Conservation (phyloP, 306 rosid species). For the Corylus avellana region DNA sequence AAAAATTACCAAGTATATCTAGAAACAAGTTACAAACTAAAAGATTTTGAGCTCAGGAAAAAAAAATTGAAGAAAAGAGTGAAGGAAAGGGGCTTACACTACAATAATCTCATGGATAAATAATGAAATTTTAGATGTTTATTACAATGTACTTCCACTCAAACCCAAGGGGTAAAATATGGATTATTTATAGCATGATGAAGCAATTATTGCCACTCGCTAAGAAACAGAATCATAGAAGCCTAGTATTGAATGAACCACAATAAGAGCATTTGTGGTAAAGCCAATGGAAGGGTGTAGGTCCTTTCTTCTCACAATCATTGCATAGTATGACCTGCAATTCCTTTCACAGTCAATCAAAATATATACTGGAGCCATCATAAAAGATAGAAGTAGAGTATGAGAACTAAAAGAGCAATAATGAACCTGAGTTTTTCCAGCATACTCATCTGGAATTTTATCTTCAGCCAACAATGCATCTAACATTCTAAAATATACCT, state of each 20-base stretch:
- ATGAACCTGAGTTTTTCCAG: slow-evolving; percentile 71
- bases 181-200: slow-evolving; percentile 7
- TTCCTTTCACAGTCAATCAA: slow-evolving; percentile 23
- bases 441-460: slow-evolving; percentile 60
- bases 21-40: background rate
- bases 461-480: slow-evolving; percentile 83
- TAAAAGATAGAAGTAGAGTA: background rate
- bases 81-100: background rate
- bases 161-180: slow-evolving; percentile 19
- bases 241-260: slow-evolving; percentile 87
- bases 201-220: slow-evolving; percentile 27
- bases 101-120: background rate
- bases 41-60: background rate
- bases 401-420: slow-evolving; percentile 16
- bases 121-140: background rate
- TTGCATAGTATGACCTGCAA: slow-evolving; percentile 84
- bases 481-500: slow-evolving; percentile 81
- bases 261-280: slow-evolving; percentile 81
- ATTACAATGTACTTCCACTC: slow-evolving; percentile 12
- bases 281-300: slow-evolving; percentile 76
- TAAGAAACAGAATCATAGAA: slow-evolving; percentile 43
- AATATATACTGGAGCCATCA: slow-evolving; percentile 7
- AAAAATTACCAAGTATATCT: background rate
- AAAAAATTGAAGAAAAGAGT: background rate
- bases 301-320: slow-evolving; percentile 94